Base-by-base conservation (phyloP, 2,329 filamentous ascomycete species). In the Emericellopsis atlantica region DNA sequence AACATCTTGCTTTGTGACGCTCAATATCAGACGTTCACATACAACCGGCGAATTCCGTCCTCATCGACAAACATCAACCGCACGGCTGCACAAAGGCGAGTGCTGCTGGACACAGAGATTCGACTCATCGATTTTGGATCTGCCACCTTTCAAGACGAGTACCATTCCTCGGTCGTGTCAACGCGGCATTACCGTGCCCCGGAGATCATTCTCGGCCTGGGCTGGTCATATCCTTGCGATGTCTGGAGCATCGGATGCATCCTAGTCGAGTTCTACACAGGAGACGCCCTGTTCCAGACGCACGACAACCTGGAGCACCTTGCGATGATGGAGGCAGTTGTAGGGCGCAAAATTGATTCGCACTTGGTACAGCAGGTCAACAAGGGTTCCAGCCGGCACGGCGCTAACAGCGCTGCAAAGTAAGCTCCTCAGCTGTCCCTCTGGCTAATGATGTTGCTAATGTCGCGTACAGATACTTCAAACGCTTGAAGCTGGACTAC, bases 241-340 rank as follows among this genome's bases (percentile, higher is more conserved):
- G 81, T 84, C 24, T 84, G 79, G 79, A 83, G 79, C 54, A 83
- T 84, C 26, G 79, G 79, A 4, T 84, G 79, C 49, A 83, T 84
- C 46, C 64, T 84, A 12, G 79, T 84, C 14, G 79, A 84, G 47
- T 82, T 84, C 55, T 84, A 77, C 46, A 84, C 79, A 0, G 79
- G 79, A 5, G 79, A 83, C 51, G 79, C 79, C 15, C 60, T 84
- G 2, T 84, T 84, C 56, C 79, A 84, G 54, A 84, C 79, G 1
- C 79, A 84, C 49, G 79, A 84, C 48, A 84, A 84, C 45, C 65
- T 83, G 21, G 79, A 84, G 55, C 79, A 84, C 53, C 60, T 84
- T 40, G 79, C 79, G n/a, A 84, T 84, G 79, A 84, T 84, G 79
- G 79, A 82, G 51, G 75, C 73, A 29, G 79, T 83, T 7, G 75